Percentiles rank a stretch among this genome's conserved stretches.
Evolutionary conservation across 805 yeast genomes (phyloP).

Genomic region (Naumovozyma castellii): DNA sequence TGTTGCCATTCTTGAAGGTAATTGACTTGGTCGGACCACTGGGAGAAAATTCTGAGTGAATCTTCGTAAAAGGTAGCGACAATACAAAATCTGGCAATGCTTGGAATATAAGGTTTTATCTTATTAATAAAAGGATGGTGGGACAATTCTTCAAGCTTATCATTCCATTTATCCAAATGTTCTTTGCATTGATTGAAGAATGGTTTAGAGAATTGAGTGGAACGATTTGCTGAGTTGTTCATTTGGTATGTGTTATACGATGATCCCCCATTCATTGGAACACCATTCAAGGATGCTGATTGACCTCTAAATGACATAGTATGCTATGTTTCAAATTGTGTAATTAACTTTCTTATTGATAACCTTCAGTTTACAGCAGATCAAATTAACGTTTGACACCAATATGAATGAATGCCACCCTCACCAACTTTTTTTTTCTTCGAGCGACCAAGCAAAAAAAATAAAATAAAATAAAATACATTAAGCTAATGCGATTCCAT

Average conservation of each 20-base stretch:
- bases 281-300: constrained; percentile 10
- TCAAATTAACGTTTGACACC: too few species aligned
- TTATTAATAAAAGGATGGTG: constrained; percentile 38
- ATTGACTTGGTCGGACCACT: constrained; percentile 86
- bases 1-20: constrained; percentile 75
- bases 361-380: too few species aligned
- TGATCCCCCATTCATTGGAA: constrained; percentile 18
- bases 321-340: not conserved
- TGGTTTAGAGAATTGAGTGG: not conserved
- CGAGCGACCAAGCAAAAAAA: too few species aligned
- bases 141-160: constrained; percentile 37
- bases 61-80: constrained; percentile 94
- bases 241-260: too few species aligned
- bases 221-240: not conserved
- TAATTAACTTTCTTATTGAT: too few species aligned
- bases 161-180: not conserved
- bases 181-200: not conserved
- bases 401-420: too few species aligned
- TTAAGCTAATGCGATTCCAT: too few species aligned
- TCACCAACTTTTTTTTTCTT: too few species aligned
- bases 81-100: constrained; percentile 78
- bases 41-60: constrained; percentile 69
- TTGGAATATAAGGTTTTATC: constrained; percentile 71
- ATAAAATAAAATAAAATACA: too few species aligned
- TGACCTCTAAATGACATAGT: constrained; percentile 21